Base-by-base conservation (phyloP, 2,329 filamentous ascomycete species). In the Fusarium marasasianum region DNA sequence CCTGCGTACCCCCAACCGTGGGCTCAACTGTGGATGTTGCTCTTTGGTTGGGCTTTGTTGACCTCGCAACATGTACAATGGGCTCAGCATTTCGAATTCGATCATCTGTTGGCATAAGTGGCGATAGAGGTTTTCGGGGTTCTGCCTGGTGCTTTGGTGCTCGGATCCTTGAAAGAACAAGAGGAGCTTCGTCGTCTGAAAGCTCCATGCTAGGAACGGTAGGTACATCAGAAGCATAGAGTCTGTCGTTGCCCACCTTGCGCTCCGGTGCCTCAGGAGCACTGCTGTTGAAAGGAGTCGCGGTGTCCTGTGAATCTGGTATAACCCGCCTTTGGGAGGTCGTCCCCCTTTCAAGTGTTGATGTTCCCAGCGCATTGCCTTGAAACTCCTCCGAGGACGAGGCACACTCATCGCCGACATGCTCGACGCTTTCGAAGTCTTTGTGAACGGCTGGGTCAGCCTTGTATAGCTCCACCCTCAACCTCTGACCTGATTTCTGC, bases 121-220 rank as follows among this genome's bases (percentile, higher is more conserved):
- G 20, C 22, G 33, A 10, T 43, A 40, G 40, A 29, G 54, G 22
- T 18, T 38, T n/a, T 13, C 24, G 14, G 9, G 45, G 37, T 47
- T 31, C 44, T 18, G 7, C 31, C 17, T n/a, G 64, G 61, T 31
- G 38, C n/a, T 50, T 71, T 22, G 50, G 40, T 11, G 17, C 22
- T 15, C 64, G 67, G 22, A 65, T 60, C 35, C 69, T 69, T 9
- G 72, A 65, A 29, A 79, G 58, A 18, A 77, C 45, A n/a, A 82
- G 62, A 1, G 82, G 82, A 20, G 79, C 76, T 61, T 83, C 82
- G 24, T 83, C 82, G 54, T 83, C 82, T 10, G 82, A 83, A 12
- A 83, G 77, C 10, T 74, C 72, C 57, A 76, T 77, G 4, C 73
- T 63, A n/a, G 75, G 57, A 24, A 66, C 53, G 6, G 40, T 26